Conservation (phyloP, 192 early-diverging fungal genomes). For the Chytriomyces sp. region DNA sequence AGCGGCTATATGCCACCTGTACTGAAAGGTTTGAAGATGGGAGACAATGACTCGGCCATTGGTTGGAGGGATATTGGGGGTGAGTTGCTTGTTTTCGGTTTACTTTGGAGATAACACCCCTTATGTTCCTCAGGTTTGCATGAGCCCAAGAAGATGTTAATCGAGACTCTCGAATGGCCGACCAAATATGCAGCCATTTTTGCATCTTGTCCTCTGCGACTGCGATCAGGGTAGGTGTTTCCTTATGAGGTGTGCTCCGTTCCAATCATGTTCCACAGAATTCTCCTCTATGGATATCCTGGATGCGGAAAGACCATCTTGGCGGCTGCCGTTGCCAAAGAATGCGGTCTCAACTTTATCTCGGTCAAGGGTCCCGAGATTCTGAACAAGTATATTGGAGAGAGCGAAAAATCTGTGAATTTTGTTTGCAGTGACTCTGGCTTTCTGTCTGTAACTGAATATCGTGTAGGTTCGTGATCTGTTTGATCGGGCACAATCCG, state of each 20-base stretch:
- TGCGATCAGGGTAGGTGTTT: slow-evolving; percentile 76
- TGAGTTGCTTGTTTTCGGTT: slow-evolving; percentile 8
- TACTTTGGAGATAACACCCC: too few species aligned
- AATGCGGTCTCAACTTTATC: slow-evolving; percentile 97
- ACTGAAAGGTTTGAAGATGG: slow-evolving; percentile 76
- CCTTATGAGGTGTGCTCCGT: too few species aligned
- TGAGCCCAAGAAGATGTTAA: slow-evolving; percentile 75
- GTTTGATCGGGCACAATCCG: slow-evolving; percentile 91
- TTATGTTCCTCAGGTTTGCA: slow-evolving; percentile 59
- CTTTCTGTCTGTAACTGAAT: background rate
- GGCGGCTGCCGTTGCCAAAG: slow-evolving; percentile 92
- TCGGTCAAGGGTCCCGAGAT: slow-evolving; percentile 97
- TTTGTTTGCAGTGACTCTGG: slow-evolving; percentile 1
- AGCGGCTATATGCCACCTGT: slow-evolving; percentile 79
- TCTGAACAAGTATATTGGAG: slow-evolving; percentile 98
- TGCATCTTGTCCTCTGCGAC: slow-evolving; percentile 79
- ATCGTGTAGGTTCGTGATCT: slow-evolving; percentile 72
- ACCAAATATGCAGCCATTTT: slow-evolving; percentile 91
- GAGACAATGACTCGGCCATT: slow-evolving; percentile 58
- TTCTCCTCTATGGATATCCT: slow-evolving; percentile 93
- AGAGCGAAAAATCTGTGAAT: slow-evolving; percentile 90
- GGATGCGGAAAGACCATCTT: slow-evolving; percentile 99
- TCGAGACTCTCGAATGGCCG: slow-evolving; percentile 95
- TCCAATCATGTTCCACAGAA: too few species aligned
- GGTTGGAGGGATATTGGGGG: slow-evolving; percentile 90